These are phyloP conservation scores for Geranium brycei DNA, from an alignment of 345 rosid species.

Conservation along the genomic window DNA sequence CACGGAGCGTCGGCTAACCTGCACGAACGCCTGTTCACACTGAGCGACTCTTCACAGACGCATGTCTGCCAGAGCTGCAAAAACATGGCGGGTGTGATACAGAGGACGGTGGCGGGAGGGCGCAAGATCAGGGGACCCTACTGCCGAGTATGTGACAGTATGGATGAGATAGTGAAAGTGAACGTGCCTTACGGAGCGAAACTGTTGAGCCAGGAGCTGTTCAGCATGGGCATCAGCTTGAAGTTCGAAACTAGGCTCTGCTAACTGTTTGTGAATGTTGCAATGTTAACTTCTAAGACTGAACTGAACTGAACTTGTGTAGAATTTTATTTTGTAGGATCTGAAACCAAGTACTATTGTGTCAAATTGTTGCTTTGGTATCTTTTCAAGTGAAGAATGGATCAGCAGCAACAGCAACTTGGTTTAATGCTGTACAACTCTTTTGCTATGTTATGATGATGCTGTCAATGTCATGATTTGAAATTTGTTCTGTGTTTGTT, in stretches of 20 bases:
- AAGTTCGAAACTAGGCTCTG: slow-evolving; percentile 49
- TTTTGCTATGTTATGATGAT: too few relatives aligned
- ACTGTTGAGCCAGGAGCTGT: slow-evolving; percentile 61
- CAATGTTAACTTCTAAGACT: too few relatives aligned
- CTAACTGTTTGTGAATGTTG: slow-evolving; percentile 7
- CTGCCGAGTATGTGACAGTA: slow-evolving; percentile 46
- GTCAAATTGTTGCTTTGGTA: too few relatives aligned
- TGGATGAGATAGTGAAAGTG: slow-evolving; percentile 50
- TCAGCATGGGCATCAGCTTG: slow-evolving; percentile 67
- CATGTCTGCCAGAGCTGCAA: slow-evolving; percentile 57
- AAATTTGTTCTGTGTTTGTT: too few relatives aligned
- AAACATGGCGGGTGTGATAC: slow-evolving; percentile 53
- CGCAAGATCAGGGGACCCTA: slow-evolving; percentile 73
- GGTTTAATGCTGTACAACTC: too few relatives aligned
- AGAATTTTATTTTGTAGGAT: too few relatives aligned
- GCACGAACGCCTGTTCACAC: slow-evolving; percentile 68
- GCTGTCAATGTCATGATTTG: too few relatives aligned
- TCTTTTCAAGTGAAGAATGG: too few relatives aligned
- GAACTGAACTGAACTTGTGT: too few relatives aligned
- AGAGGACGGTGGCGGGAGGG: slow-evolving; percentile 39
- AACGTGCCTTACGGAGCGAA: slow-evolving; percentile 77
- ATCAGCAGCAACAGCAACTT: too few relatives aligned
- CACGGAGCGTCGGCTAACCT: slow-evolving; percentile 76
- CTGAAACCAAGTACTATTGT: too few relatives aligned
- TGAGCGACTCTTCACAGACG: slow-evolving; percentile 70